phyloP scores from a whole-genome alignment of 108 stramenopile genomes.

The Heterococcus sp. region DNA sequence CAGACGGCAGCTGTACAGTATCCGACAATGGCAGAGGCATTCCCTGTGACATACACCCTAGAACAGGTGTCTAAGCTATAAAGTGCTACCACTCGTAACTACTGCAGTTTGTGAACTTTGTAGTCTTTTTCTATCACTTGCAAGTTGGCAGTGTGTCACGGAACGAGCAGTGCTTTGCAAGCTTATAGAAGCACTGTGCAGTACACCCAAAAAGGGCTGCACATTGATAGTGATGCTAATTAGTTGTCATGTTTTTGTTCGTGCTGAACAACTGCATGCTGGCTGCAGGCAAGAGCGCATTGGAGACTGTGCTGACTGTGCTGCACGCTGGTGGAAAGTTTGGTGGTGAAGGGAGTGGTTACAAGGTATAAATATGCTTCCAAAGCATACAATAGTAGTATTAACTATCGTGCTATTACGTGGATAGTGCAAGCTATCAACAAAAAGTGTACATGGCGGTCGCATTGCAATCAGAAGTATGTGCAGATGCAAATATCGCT shows the following conservation, averaged over 20 bases:
- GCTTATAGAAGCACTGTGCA: neutral
- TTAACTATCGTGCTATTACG: too few species aligned
- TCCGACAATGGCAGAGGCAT: slow-evolving; percentile 88
- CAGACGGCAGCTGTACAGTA: slow-evolving; percentile 72
- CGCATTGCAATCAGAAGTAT: too few species aligned
- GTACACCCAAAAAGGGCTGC: neutral
- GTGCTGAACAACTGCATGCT: too few species aligned
- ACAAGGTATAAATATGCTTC: too few species aligned
- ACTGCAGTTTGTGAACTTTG: too few species aligned
- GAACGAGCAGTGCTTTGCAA: neutral
- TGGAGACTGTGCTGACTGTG: slow-evolving; percentile 90
- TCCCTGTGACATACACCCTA: slow-evolving; percentile 71
- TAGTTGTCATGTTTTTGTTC: neutral
- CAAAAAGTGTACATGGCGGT: too few species aligned
- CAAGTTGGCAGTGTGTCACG: too few species aligned
- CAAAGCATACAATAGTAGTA: too few species aligned
- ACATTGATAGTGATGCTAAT: neutral
- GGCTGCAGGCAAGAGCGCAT: slow-evolving; percentile 56
- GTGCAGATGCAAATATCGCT: too few species aligned
- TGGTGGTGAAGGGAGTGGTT: slow-evolving; percentile 75
- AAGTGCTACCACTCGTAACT: too few species aligned
- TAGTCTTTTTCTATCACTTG: neutral
- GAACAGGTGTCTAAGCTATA: too few species aligned
- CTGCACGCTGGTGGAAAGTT: slow-evolving; percentile 97
- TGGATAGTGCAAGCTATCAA: too few species aligned